A percentile compares a stretch with the other conserved stretches of the same genome.
These are phyloP conservation scores for Ceratobasidium sp. DNA, from an alignment of 1,284 basidiomycete genomes.

Conservation along the genomic window DNA sequence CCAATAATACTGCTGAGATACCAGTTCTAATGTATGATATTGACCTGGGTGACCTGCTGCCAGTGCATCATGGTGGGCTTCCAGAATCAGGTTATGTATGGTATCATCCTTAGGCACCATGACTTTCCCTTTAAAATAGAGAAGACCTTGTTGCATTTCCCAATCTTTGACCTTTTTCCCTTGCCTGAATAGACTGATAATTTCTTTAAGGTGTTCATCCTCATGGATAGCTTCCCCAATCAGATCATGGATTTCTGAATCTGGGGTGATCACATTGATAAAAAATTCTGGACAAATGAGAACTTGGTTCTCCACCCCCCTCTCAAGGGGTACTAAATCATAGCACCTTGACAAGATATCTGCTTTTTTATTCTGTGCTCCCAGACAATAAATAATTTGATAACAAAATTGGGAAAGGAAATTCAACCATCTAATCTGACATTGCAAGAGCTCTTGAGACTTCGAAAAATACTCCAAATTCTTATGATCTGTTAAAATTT, in stretches of 20 bases:
- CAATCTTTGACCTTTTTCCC: too few species aligned
- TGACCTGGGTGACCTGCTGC: slow-evolving; percentile 37
- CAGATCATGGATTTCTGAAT: not conserved
- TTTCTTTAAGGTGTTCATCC: not conserved
- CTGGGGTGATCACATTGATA: not conserved
- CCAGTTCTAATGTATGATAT: slow-evolving; percentile 45
- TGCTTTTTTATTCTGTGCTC: slow-evolving; percentile 10
- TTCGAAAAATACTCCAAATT: slow-evolving; percentile 46
- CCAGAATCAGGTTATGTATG: not conserved
- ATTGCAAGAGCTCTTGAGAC: slow-evolving; percentile 9
- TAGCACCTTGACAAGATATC: slow-evolving; percentile 21
- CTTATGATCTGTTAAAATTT: slow-evolving; percentile 55
- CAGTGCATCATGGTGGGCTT: slow-evolving; percentile 46
- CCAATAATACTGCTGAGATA: slow-evolving; percentile 47
- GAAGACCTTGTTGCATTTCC: too few species aligned
- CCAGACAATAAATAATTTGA: slow-evolving; percentile 23
- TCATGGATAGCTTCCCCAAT: not conserved
- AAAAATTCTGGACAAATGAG: too few species aligned
- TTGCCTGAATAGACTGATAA: too few species aligned
- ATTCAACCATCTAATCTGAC: slow-evolving; percentile 20
- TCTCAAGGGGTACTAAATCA: slow-evolving; percentile 33
- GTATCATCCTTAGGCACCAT: not conserved
- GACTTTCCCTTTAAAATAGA: not conserved
- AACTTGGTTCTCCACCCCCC: slow-evolving; percentile 9
- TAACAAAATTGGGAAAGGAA: slow-evolving; percentile 26